Percentiles rank a stretch among this genome's conserved stretches.
These are phyloP conservation scores for Phialocephala sp. DNA, from an alignment of 2,329 filamentous ascomycete genomes.

Conservation along the genomic window DNA sequence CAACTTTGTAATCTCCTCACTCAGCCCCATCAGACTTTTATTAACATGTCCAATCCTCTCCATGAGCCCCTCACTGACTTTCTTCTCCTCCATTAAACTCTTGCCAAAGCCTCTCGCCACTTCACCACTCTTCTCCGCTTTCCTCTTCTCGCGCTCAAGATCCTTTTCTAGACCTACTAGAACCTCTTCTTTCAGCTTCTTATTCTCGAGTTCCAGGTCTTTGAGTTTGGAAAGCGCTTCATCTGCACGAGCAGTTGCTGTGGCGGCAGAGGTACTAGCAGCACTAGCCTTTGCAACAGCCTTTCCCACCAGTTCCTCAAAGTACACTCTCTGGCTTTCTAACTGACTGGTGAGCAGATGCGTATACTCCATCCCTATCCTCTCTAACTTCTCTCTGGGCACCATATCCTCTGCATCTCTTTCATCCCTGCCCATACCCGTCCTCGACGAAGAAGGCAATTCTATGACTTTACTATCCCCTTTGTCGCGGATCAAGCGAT, in stretches of 20 bases:
- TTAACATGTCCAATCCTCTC: conserved; percentile 79
- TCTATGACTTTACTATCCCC: conserved; percentile 92
- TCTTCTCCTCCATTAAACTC: conserved; percentile 85
- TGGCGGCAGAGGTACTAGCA: conserved; percentile 70
- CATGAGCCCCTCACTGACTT: conserved; percentile 80
- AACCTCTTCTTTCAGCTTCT: conserved; percentile 53
- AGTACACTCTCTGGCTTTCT: conserved; percentile 91
- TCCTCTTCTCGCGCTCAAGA: conserved; percentile 68
- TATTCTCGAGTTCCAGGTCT: conserved; percentile 59
- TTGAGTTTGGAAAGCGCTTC: conserved; percentile 56
- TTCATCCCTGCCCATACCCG: conserved; percentile 8
- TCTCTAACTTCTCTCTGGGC: conserved; percentile 71
- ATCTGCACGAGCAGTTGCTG: conserved; percentile 58
- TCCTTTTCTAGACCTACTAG: conserved; percentile 76
- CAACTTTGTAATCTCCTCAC: conserved; percentile 72
- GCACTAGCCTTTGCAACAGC: conserved; percentile 87
- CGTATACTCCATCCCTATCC: conserved; percentile 91
- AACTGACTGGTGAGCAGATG: conserved; percentile 92
- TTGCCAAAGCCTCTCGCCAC: conserved; percentile 78
- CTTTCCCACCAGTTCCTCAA: conserved; percentile 88
- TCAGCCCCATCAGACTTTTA: conserved; percentile 62
- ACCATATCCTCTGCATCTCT: conserved; percentile 63
- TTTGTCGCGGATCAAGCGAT: conserved; percentile 92
- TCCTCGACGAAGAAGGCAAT: conserved; percentile 60
- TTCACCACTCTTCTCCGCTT: conserved; percentile 73